These are phyloP conservation scores for Zymoseptoria passerinii DNA, from an alignment of 2,329 filamentous ascomycete genomes.

Conservation along the genomic window DNA sequence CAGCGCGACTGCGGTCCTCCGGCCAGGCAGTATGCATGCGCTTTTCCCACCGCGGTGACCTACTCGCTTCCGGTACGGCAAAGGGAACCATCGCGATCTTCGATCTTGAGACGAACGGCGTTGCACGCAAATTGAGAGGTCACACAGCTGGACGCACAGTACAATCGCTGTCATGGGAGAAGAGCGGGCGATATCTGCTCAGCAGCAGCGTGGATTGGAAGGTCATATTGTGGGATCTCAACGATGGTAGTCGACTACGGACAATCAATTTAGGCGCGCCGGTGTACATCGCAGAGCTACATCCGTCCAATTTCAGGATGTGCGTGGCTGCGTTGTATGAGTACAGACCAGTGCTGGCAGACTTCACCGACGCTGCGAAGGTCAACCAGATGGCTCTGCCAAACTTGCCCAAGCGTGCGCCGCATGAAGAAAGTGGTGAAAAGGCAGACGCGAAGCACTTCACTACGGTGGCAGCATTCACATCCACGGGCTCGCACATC, in stretches of 20 bases:
- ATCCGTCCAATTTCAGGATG: slow-evolving; percentile 76
- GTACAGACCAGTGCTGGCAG: slow-evolving; percentile 81
- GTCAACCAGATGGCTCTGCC: slow-evolving; percentile 65
- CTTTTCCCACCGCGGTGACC: slow-evolving; percentile 91
- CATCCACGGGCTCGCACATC: slow-evolving; percentile 75
- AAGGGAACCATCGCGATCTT: slow-evolving; percentile 94
- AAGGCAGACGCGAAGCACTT: slow-evolving; percentile 94
- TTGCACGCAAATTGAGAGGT: slow-evolving; percentile 85
- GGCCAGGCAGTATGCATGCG: slow-evolving; percentile 61
- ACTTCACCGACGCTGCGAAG: slow-evolving; percentile 44
- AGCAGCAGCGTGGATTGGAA: slow-evolving; percentile 96
- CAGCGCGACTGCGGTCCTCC: slow-evolving; percentile 67
- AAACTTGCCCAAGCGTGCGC: slow-evolving; percentile 69
- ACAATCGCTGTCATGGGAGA: slow-evolving; percentile 90
- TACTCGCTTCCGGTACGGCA: slow-evolving; percentile 79
- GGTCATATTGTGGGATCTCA: slow-evolving; percentile 88
- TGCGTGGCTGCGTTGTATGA: slow-evolving; percentile 93
- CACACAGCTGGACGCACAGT: slow-evolving; percentile 74
- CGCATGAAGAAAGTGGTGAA: slow-evolving; percentile 62
- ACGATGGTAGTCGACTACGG: slow-evolving; percentile 61
- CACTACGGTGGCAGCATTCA: slow-evolving; percentile 88
- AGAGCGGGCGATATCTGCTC: slow-evolving; percentile 80
- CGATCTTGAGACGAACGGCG: slow-evolving; percentile 94
- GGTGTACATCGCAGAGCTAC: slow-evolving; percentile 90
- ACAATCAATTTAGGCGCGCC: slow-evolving; percentile 87